Percentiles rank a stretch among this genome's conserved stretches.
These are phyloP conservation scores for Dalbergia cochinchinensis DNA, from an alignment of 306 rosid species.

Conservation along the genomic window DNA sequence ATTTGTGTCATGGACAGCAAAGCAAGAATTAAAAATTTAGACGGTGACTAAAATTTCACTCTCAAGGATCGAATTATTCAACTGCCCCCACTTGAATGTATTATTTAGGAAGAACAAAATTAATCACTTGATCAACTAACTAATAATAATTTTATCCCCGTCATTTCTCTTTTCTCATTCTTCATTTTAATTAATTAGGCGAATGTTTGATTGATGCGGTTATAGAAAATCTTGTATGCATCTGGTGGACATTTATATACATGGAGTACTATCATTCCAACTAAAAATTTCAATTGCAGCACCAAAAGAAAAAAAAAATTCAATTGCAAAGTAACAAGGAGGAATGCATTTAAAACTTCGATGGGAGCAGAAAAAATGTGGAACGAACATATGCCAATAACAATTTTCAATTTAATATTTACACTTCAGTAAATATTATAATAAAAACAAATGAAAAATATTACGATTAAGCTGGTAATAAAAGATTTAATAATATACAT, in stretches of 20 bases:
- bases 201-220: background rate
- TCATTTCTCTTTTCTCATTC: no score
- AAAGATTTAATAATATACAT: no score
- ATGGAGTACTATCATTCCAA: background rate
- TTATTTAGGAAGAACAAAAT: background rate
- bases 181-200: background rate
- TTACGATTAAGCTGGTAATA: no score
- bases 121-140: constrained; percentile 7
- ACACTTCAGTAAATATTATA: no score
- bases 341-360: background rate
- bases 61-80: constrained; percentile 35
- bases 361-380: background rate
- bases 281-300: background rate
- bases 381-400: background rate
- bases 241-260: background rate
- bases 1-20: constrained; percentile 35
- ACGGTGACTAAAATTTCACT: constrained; percentile 34
- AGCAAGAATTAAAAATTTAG: constrained; percentile 42
- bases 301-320: background rate
- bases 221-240: background rate
- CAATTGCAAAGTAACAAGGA: background rate
- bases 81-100: constrained; percentile 40
- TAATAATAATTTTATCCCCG: no score
- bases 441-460: no score
- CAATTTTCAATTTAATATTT: no score